Conservation (phyloP, 495 filamentous ascomycete genomes). For the Chaetomium cochliodes region DNA sequence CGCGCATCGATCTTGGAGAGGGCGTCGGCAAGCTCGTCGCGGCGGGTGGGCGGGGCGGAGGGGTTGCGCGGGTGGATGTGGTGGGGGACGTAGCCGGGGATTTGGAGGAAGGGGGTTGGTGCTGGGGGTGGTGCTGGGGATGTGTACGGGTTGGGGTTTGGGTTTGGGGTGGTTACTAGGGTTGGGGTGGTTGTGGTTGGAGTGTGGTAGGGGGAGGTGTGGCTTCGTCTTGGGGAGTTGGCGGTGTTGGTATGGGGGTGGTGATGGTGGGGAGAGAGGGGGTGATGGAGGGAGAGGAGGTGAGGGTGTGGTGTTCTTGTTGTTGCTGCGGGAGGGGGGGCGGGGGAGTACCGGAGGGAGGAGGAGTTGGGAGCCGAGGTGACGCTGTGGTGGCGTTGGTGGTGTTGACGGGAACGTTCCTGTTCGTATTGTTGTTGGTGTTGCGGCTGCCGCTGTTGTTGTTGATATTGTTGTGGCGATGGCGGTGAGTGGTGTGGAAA, state of each 20-base stretch:
- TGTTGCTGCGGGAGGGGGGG: background rate
- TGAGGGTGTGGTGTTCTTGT: background rate
- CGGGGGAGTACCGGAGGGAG: background rate
- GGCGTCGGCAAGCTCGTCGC: constrained; percentile 3
- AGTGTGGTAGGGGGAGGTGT: too few species aligned
- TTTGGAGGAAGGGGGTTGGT: background rate
- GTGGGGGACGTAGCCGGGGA: constrained; percentile 4
- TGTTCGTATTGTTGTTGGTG: background rate
- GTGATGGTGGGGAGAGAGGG: background rate
- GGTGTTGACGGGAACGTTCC: too few species aligned
- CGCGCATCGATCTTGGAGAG: background rate
- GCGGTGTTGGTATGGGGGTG: background rate
- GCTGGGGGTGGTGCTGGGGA: too few species aligned
- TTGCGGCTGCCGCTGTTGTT: background rate
- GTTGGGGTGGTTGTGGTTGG: background rate
- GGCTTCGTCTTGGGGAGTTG: background rate
- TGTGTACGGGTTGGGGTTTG: background rate
- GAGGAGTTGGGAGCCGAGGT: too few species aligned
- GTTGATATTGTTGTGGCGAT: background rate
- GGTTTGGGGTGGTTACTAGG: background rate
- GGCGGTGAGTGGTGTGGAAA: background rate
- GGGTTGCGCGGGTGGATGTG: background rate
- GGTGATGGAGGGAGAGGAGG: background rate
- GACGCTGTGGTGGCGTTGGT: too few species aligned
- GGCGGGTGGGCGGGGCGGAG: background rate